phyloP scores from a whole-genome alignment of 768 basidiomycete species.

The Gymnopilus junonius region DNA sequence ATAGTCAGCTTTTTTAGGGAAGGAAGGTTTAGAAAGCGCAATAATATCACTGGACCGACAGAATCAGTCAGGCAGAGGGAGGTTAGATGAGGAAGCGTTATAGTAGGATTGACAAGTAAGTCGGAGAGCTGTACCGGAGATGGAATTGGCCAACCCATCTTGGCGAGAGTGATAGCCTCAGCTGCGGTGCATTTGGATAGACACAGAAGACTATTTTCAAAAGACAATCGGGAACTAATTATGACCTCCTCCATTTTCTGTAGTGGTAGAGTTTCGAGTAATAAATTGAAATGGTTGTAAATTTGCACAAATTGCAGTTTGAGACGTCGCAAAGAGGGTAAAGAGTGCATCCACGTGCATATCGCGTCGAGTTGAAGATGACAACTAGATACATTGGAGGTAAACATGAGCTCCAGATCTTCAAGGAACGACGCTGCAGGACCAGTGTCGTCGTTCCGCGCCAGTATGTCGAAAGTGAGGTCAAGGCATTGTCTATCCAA shows the following conservation, averaged over 20 bases:
- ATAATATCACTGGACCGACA: neutral
- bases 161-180: neutral
- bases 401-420: neutral
- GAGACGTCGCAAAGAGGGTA: neutral
- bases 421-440: neutral
- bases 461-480: neutral
- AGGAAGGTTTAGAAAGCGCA: neutral
- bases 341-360: neutral
- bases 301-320: neutral
- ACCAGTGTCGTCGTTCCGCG: neutral
- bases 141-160: neutral
- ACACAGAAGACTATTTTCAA: neutral
- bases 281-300: neutral
- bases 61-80: neutral
- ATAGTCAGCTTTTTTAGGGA: neutral
- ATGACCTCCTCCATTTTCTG: neutral
- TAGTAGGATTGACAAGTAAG: neutral
- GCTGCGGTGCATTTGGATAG: slow-evolving; percentile 1
- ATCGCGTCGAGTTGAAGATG: neutral
- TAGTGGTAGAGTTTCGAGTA: neutral
- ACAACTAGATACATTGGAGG: neutral
- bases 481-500: neutral
- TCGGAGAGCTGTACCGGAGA: neutral
- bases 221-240: neutral
- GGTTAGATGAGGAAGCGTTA: neutral